Evolutionary conservation across 306 rosid genomes (phyloP), one percentile per base, ranked within the genome.

Genomic region (Coriaria nepalensis): DNA sequence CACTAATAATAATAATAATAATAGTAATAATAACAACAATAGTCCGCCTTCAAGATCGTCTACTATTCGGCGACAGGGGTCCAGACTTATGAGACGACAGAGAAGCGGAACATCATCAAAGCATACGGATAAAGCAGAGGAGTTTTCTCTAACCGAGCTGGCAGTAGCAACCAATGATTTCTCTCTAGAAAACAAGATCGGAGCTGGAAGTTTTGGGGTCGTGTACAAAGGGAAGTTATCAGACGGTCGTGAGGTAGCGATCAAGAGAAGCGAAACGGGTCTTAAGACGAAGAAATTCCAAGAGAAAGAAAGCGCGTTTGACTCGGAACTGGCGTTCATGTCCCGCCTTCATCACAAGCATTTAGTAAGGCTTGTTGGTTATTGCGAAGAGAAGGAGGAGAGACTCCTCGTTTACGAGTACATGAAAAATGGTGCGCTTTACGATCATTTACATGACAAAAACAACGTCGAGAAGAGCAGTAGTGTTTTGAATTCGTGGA

Each of bases 71-170:
- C 82, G 94, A 5, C 88, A 83, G 29, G 77, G 82, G 5, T 88
- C 96, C 0, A 55, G 78, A 36, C 72, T 83, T n/a, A 88, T 88
- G 82, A 61, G 88, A 62, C 80, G 96, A 9, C 94, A 83, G 67
- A 78, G 96, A 68, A 88, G 96, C 39, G 96, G 96, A 13, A 73
- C 96, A 4, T 88, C 96, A 0, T 83, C 96, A 0, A 88, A 88
- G 51, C 94, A 83, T 15, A 32, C 82, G 1, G 94, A 87, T 13
- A 68, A 55, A 52, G 93, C 95, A 0, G 95, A 83, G 69, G 96
- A 81, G 36, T 83, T 88, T 61, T 60, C 82, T 0, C 52, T 88
- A 0, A 49, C 80, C 5, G 95, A 88, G 73, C 95, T 88, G 7
- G 69, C 73, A 8, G 55, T 59, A 2, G 96, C 95, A 43, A 76